Evolutionary conservation across 192 early-diverging fungal species (phyloP), one percentile per base, ranked within the genome.

Genomic region (Pilobolus umbonatus): DNA sequence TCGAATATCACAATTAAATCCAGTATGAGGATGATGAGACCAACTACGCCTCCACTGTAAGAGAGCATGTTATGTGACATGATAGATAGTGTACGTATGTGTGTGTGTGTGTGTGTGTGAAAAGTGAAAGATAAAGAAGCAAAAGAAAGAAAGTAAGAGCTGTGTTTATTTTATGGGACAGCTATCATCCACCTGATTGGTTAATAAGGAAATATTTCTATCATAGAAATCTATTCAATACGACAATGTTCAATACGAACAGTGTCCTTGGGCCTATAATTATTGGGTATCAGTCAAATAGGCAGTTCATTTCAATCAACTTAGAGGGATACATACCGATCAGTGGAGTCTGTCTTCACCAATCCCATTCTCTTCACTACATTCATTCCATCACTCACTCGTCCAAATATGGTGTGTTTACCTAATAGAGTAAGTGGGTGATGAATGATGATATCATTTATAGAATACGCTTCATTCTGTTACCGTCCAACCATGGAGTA

Each of bases 361-460:
- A 82, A 58, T 2, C 89, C 89, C 77, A 91, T 82, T 42, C 90
- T 65, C 66, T 91, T 91, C 14, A 94, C 85, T 32, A 93, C 81
- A 29, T 74, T 80, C 79, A 94, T 90, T 1, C 92, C 92, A 31
- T 72, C 55, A n/a, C 76, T 79, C 3, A 93, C 85, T 15, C 92
- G 74, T n/a, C 91, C 91, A 72, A 94, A 94, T 28, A 94, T 93
- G 6, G 90, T 82, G 58, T 94, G 92, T 63, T 94, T 94, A n/a
- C 85, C 82, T 88, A 72, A 39, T 71, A 52, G 15, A n/a, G n/a
- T n/a, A n/a, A n/a, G n/a, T n/a, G n/a, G n/a, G n/a, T n/a, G n/a
- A n/a, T n/a, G n/a, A n/a, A n/a, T n/a, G n/a, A n/a, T n/a, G n/a
- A 49, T 25, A 8, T 9, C 36, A 22, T 15, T 39, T 29, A 50